These are phyloP conservation scores for Solanum habrochaites DNA, from an alignment of 257 asterid species.

Conservation along the genomic window DNA sequence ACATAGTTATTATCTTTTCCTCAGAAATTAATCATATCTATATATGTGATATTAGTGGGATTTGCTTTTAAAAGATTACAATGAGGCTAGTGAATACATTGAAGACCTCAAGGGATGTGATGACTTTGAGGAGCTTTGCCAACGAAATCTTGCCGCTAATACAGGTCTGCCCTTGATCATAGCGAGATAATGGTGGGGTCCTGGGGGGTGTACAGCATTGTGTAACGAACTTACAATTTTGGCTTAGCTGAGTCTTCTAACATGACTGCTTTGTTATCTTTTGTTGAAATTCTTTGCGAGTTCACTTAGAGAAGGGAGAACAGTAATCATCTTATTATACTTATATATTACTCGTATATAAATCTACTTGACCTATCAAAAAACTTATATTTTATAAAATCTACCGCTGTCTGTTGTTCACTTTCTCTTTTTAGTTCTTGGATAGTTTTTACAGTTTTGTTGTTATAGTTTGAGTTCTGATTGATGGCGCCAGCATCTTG, in stretches of 20 bases:
- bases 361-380: background rate
- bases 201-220: background rate
- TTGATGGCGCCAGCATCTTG: background rate
- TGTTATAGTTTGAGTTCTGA: background rate
- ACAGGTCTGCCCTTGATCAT: conserved; percentile 34
- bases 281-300: background rate
- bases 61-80: conserved; percentile 78
- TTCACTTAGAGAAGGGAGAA: background rate
- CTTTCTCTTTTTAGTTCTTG: background rate
- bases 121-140: conserved; percentile 91
- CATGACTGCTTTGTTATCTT: background rate
- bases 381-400: background rate
- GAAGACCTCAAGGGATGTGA: conserved; percentile 90
- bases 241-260: background rate
- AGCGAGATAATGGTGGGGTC: background rate
- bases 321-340: background rate
- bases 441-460: background rate
- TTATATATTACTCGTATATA: background rate
- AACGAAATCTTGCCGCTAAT: conserved; percentile 90
- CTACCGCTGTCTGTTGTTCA: background rate
- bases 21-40: background rate
- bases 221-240: background rate
- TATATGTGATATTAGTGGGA: conserved; percentile 57
- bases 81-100: conserved; percentile 67
- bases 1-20: background rate